Percentiles rank a stretch among this genome's conserved stretches.
These are phyloP conservation scores for Mallotus nudiflorus DNA, from an alignment of 345 rosid genomes.

Conservation along the genomic window DNA sequence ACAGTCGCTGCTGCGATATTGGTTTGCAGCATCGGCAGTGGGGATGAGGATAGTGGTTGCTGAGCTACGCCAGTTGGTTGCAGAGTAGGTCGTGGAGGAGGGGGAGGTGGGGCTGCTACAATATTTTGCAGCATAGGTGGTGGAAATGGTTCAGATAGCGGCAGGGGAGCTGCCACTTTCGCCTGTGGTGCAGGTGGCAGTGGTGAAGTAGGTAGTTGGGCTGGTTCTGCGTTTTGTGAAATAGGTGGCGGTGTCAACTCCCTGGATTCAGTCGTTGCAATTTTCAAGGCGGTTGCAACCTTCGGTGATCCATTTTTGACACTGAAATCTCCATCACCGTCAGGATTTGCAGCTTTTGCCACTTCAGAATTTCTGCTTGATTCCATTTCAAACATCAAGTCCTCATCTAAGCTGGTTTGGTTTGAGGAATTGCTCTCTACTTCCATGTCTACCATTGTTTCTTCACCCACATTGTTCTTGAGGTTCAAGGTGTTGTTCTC, in stretches of 20 bases:
- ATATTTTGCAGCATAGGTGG: conserved; percentile 18
- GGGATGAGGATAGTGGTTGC: conserved; percentile 18
- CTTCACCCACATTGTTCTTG: conserved; percentile 26
- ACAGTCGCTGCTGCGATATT: background rate
- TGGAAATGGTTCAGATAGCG: conserved; percentile 21
- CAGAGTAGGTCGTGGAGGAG: conserved; percentile 21
- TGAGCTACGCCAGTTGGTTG: conserved; percentile 1
- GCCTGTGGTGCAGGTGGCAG: background rate
- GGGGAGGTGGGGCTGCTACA: conserved; percentile 21
- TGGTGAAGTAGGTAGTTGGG: conserved; percentile 12
- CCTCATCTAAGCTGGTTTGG: background rate
- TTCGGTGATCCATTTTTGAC: conserved; percentile 4
- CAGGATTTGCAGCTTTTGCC: conserved; percentile 15
- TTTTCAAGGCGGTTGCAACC: background rate
- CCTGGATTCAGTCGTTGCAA: background rate
- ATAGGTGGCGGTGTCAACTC: conserved; percentile 1
- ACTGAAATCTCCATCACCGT: conserved; percentile 11
- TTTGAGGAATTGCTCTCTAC: conserved; percentile 6
- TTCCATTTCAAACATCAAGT: conserved; percentile 14
- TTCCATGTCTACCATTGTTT: conserved; percentile 23
- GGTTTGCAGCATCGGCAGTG: conserved; percentile 17
- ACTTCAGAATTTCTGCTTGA: conserved; percentile 11
- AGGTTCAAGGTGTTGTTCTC: conserved; percentile 20
- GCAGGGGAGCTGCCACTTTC: background rate
- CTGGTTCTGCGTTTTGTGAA: conserved; percentile 12